Conservation (phyloP, 2,329 filamentous ascomycete genomes). For the Alternaria hordeiaustralica region DNA sequence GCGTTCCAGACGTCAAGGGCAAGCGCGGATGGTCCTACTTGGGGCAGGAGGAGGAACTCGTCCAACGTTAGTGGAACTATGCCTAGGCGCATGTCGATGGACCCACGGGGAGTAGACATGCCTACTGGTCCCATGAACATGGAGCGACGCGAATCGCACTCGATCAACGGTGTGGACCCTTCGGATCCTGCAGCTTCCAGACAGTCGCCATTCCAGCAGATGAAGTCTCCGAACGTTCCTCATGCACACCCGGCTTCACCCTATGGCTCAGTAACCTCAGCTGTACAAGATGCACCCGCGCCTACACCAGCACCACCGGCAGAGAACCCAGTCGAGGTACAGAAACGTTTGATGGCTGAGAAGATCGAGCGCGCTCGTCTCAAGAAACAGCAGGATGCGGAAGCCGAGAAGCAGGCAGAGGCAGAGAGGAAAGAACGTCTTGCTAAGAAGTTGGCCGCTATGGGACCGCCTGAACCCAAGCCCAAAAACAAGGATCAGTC, state of each 20-base stretch:
- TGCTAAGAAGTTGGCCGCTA: conserved; percentile 72
- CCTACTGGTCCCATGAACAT: conserved; percentile 33
- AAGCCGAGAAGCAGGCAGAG: conserved; percentile 73
- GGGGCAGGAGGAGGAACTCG: conserved; percentile 80
- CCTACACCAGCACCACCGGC: conserved; percentile 54
- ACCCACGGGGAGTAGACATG: conserved; percentile 53
- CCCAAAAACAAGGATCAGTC: conserved; percentile 47
- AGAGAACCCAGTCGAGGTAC: conserved; percentile 68
- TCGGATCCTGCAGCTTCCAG: conserved; percentile 29
- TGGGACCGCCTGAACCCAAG: conserved; percentile 61
- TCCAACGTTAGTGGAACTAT: conserved; percentile 92
- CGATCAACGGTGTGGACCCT: conserved; percentile 37
- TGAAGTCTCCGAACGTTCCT: conserved; percentile 38
- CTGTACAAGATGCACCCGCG: conserved; percentile 28
- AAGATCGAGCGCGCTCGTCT: conserved; percentile 71
- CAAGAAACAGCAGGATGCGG: conserved; percentile 63
- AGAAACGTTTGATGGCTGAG: conserved; percentile 73
- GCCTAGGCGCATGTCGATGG: conserved; percentile 67
- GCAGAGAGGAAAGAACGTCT: conserved; percentile 75
- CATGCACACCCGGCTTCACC: conserved; percentile 46
- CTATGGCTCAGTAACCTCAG: conserved; percentile 41
- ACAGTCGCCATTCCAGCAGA: conserved; percentile 30
- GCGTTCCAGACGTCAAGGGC: conserved; percentile 82
- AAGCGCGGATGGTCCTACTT: conserved; percentile 68
- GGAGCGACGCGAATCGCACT: conserved; percentile 41